Evolutionary conservation across 129 eudicot genomes (phyloP), one percentile per base, ranked within the genome.

Genomic region (Chrysanthemum seticuspe): DNA sequence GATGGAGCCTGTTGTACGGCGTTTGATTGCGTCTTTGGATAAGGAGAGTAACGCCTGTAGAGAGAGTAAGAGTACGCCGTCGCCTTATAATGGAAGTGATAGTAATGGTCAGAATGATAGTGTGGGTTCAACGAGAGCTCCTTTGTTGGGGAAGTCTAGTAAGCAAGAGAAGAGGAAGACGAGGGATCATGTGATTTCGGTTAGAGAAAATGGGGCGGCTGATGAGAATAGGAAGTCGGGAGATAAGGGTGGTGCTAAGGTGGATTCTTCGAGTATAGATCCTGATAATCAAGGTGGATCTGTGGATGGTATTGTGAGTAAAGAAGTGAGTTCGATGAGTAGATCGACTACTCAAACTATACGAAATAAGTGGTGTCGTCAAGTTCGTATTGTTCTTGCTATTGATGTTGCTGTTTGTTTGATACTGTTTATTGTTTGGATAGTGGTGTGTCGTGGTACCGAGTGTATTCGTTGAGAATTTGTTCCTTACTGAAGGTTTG

Each of bases 321-420:
- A 82, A 70, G 92, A 89, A 62, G 75, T 52, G 2, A 79, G 81
- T 52, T 85, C 86, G 4, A 56, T 59, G 78, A 79, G 81, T 19
- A 90, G 90, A 48, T 72, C 88, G 47, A 80, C 78, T 67, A 56
- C 85, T 73, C 88, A 78, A 68, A 77, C 69, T 52, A 15, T 83
- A 18, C 67, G 83, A 50, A 82, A 79, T 16, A 90, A 84, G 71
- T 91, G 89, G 91, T 87, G 97, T 55, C 87, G 88, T 6, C 93
- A 85, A 80, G 89, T 91, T 67, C 62, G 95, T 65, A 80, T 91
- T 72, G 78, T 91, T 63, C 88, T 91, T 73, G 91, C 85, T 58
- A 60, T 88, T 60, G 97, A 91, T 88, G 88, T 71, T 73, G 89
- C 66, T 21, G 71, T 91, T 47, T 91, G 95, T 74, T 49, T 86